Evolutionary conservation across 306 rosid species (phyloP).

Genomic region (Cucumis cinereus): DNA sequence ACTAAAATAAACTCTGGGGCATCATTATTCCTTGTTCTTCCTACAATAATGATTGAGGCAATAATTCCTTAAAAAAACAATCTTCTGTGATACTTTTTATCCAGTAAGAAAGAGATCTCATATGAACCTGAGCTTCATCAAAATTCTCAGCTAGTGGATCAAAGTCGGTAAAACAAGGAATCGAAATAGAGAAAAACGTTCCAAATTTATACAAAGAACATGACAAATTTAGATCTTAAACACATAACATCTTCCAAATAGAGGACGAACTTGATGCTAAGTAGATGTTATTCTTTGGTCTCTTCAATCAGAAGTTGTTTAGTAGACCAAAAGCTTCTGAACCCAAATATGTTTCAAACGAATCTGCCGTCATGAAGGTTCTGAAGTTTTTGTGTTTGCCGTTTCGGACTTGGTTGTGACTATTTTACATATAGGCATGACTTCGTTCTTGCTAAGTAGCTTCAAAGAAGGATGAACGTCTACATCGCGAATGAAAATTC

Average conservation of each 20-base stretch:
- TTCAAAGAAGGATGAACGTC: slow-evolving; percentile 68
- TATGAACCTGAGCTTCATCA: neutral
- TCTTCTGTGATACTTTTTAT: neutral
- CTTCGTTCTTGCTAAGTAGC: slow-evolving; percentile 73
- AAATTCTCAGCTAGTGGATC: neutral
- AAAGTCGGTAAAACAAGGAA: neutral
- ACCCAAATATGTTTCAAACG: neutral
- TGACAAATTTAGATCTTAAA: neutral
- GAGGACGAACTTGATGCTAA: neutral
- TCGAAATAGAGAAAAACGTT: neutral
- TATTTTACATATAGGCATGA: slow-evolving; percentile 71
- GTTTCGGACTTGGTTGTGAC: slow-evolving; percentile 30
- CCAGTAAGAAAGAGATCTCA: neutral
- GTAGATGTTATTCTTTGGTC: neutral
- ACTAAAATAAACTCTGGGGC: neutral
- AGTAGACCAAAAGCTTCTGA: neutral
- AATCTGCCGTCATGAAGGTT: slow-evolving; percentile 15
- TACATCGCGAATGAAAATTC: slow-evolving; percentile 46
- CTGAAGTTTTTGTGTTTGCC: slow-evolving; percentile 23
- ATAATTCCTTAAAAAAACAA: neutral
- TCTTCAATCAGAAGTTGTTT: neutral
- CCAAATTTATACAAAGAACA: slow-evolving; percentile 1
- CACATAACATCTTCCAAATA: neutral
- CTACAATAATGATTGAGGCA: neutral
- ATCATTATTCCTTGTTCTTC: neutral